phyloP scores from a whole-genome alignment of 1,139 yeast genomes.

The Sugiyamaella paludigena region DNA sequence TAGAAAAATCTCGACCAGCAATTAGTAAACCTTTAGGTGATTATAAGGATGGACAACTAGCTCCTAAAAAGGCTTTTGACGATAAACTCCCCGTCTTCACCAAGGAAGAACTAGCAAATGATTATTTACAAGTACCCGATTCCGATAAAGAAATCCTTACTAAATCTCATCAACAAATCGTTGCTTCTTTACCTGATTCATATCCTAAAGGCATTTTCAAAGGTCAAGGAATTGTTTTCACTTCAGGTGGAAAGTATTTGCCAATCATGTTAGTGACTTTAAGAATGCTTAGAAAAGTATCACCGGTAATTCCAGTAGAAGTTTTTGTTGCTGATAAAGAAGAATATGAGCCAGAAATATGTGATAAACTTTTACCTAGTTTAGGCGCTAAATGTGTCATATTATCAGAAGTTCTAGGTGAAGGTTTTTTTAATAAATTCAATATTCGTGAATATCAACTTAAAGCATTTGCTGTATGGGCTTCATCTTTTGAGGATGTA shows the following conservation, averaged over 20 bases:
- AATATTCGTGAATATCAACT: slow-evolving; percentile 58
- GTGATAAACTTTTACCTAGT: slow-evolving; percentile 62
- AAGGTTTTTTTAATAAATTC: slow-evolving; percentile 10
- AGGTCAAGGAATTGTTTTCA: slow-evolving; percentile 77
- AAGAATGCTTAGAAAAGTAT: slow-evolving; percentile 59
- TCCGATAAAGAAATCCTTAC: slow-evolving; percentile 49
- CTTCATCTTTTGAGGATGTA: slow-evolving; percentile 74
- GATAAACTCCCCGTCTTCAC: slow-evolving; percentile 27
- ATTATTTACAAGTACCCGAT: slow-evolving; percentile 52
- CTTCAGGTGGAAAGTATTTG: slow-evolving; percentile 78
- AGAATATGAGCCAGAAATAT: slow-evolving; percentile 68
- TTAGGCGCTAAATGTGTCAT: slow-evolving; percentile 51
- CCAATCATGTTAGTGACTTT: slow-evolving; percentile 69
- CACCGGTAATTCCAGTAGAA: slow-evolving; percentile 71
- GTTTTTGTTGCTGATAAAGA: slow-evolving; percentile 66
- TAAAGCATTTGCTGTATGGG: slow-evolving; percentile 68
- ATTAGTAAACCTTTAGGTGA: slow-evolving; percentile 16
- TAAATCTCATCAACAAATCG: slow-evolving; percentile 53
- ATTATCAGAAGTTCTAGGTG: slow-evolving; percentile 14
- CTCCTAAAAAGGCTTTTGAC: slow-evolving; percentile 24
- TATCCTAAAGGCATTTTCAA: slow-evolving; percentile 34
- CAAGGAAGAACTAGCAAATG: slow-evolving; percentile 48
- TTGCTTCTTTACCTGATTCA: slow-evolving; percentile 46
- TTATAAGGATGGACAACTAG: slow-evolving; percentile 26
- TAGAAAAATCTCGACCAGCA: slow-evolving; percentile 17